Conservation (phyloP, 148 eudicot species). For the Amaranthus palmeri region DNA sequence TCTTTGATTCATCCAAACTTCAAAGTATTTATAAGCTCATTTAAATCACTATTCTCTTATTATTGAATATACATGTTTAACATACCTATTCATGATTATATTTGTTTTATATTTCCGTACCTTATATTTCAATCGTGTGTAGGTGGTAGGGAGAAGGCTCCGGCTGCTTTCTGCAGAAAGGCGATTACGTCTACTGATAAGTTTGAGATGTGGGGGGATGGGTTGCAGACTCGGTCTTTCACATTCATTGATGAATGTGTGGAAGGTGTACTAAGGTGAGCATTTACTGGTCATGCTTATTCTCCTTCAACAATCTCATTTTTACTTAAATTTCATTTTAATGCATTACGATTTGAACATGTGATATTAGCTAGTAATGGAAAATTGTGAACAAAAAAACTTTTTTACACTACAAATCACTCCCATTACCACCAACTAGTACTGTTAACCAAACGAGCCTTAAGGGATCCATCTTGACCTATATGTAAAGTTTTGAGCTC, state of each 20-base stretch:
- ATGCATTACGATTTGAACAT: too few relatives aligned
- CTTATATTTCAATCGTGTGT: constrained; percentile 1
- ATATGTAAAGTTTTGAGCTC: not conserved
- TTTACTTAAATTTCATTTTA: too few relatives aligned
- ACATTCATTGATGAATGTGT: constrained; percentile 61
- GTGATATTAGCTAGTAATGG: too few relatives aligned
- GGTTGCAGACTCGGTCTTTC: constrained; percentile 50
- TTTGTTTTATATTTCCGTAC: not conserved
- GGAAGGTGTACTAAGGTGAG: constrained; percentile 56
- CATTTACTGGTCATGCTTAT: not conserved
- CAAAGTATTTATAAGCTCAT: not conserved
- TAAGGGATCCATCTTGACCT: not conserved
- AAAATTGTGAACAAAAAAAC: too few relatives aligned
- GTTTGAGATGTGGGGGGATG: constrained; percentile 65
- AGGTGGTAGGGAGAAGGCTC: constrained; percentile 61
- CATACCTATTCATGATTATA: not conserved
- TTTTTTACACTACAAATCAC: too few relatives aligned
- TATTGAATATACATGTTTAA: not conserved
- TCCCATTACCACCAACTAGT: too few relatives aligned
- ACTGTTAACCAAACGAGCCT: too few relatives aligned
- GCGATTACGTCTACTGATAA: constrained; percentile 44
- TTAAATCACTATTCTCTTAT: too few relatives aligned
- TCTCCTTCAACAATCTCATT: too few relatives aligned
- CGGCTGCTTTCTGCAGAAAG: constrained; percentile 57
- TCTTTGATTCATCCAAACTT: not conserved